Base-by-base conservation (phyloP, 1,139 yeast genomes). In the Hansenula sp. region DNA sequence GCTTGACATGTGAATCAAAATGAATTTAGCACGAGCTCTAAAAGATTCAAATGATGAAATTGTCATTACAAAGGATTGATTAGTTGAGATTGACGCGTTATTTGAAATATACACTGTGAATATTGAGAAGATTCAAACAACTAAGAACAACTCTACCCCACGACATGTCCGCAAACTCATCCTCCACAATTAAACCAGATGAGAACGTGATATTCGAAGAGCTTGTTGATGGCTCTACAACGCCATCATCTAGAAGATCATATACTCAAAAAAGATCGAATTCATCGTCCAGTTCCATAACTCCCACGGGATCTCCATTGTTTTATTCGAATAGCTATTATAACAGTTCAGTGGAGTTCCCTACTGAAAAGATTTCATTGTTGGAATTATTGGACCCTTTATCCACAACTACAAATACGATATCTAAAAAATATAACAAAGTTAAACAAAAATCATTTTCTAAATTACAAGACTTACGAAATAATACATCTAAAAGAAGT, bases 301-400 rank as follows among this genome's bases (percentile, higher is more conserved):
- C 55, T 0, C 50, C 59, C 1, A 44, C 54, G 3, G 47, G 51
- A 0, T 53, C 61, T 1, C 59, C 60, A 2, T 33, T 53, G 12
- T 50, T 53, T 34, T 51, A 54, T 33, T 42, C 55, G 11, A 40
- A 51, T 9, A 42, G 44, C 9, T 43, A 43, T 27, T 45, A 47
- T 27, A 42, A 47, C 12, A 40, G 42, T 16, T 51, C 56, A 0
- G 40, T 47, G 11, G 59, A 55, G 11, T 44, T 54, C 10, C 56
- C 58, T 3, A 40, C 47, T 12, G 74, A 69, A 4, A 59, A 55
- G 25, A 47, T 65, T 6, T 55, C 69, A 0, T 47, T 70, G 2
- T 54, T 70, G 32, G 72, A 68, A 41, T 42, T 70, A 15, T 49
- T 70, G 36, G 71, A 68, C 45, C 74, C 74, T 1, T 49, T 53